These are phyloP conservation scores for Dioszegia aurantiaca DNA, from an alignment of 768 basidiomycete species.

Conservation along the genomic window DNA sequence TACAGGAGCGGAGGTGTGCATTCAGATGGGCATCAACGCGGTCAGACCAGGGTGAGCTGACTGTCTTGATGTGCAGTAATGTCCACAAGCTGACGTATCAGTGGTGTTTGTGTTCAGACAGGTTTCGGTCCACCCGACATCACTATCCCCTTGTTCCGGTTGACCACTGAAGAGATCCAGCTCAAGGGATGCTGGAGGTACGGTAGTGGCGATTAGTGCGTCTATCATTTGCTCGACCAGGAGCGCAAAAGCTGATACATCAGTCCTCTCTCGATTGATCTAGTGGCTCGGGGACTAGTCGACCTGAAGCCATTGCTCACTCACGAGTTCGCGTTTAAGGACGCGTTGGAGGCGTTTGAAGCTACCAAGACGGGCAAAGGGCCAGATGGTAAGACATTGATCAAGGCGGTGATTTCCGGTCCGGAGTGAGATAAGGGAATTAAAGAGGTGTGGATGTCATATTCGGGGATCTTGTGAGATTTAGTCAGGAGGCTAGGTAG, in stretches of 20 bases:
- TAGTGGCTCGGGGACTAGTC: constrained; percentile 76
- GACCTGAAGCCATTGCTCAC: constrained; percentile 85
- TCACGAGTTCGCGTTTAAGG: constrained; percentile 75
- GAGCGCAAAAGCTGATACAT: background rate
- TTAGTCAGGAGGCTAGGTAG: background rate
- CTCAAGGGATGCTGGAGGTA: constrained; percentile 86
- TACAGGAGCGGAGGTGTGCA: constrained; percentile 86
- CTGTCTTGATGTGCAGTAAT: background rate
- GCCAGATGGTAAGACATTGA: constrained; percentile 78
- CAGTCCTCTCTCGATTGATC: constrained; percentile 77
- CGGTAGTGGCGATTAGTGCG: constrained; percentile 45
- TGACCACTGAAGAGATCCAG: constrained; percentile 73
- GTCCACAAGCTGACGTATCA: constrained; percentile 15
- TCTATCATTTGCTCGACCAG: constrained; percentile 2
- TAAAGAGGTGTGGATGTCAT: too few species aligned
- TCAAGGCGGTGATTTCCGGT: constrained; percentile 78
- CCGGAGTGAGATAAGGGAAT: constrained; percentile 37
- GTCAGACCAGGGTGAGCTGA: constrained; percentile 64
- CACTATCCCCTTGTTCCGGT: constrained; percentile 65
- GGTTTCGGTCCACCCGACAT: constrained; percentile 82
- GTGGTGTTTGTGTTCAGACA: constrained; percentile 60
- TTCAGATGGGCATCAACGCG: constrained; percentile 77
- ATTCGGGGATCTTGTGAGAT: too few species aligned
- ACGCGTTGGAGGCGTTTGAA: constrained; percentile 76
- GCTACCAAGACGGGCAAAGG: constrained; percentile 77